Evolutionary conservation across 23 red algal genomes (phyloP).

Genomic region (Cyanidium caldarium): DNA sequence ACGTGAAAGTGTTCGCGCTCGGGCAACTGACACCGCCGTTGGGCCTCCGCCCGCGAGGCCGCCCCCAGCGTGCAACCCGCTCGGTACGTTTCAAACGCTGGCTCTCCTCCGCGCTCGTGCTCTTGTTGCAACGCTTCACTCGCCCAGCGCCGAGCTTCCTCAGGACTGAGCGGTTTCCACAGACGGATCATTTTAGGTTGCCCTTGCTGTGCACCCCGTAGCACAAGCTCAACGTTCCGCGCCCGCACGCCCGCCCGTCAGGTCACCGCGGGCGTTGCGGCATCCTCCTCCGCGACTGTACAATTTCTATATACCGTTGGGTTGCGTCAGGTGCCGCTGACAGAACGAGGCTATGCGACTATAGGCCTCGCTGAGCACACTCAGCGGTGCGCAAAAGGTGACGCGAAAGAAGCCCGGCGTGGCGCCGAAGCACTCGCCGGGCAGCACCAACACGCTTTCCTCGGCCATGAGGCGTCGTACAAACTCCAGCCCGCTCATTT

Average conservation of each 20-base stretch:
- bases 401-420: constrained; percentile 41
- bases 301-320: too few relatives aligned
- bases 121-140: not conserved
- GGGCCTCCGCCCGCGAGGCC: not conserved
- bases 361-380: constrained; percentile 45
- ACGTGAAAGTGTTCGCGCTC: too few relatives aligned
- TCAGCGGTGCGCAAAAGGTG: constrained; percentile 59
- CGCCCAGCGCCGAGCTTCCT: not conserved
- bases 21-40: not conserved
- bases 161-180: not conserved
- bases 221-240: too few relatives aligned
- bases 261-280: too few relatives aligned
- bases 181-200: not conserved
- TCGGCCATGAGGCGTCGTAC: constrained; percentile 3
- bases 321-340: not conserved
- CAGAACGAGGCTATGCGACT: constrained; percentile 65
- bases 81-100: not conserved
- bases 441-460: constrained; percentile 47
- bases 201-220: too few relatives aligned
- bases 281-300: too few relatives aligned
- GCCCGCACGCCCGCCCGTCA: too few relatives aligned
- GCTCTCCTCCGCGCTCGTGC: not conserved
- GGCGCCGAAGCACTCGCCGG: constrained; percentile 88
- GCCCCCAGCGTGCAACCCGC: not conserved
- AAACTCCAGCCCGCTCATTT: not conserved